A percentile compares a stretch with the other conserved stretches of the same genome.
Evolutionary conservation across 106 monocot species (phyloP).

Genomic region (Platanthera zijinensis): DNA sequence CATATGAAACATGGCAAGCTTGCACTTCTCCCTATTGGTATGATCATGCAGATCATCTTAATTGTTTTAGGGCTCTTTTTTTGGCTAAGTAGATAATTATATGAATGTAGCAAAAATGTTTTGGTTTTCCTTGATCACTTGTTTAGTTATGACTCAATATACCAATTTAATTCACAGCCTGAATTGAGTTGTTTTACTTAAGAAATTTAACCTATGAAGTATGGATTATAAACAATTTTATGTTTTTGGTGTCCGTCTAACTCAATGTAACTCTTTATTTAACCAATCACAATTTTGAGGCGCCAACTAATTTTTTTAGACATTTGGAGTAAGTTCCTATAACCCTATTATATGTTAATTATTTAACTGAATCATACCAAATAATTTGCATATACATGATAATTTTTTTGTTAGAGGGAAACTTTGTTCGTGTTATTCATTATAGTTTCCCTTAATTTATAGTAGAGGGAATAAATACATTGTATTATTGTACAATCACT

Average conservation of each 20-base stretch:
- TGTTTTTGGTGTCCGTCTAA: no score
- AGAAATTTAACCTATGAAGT: no score
- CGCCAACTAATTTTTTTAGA: background rate
- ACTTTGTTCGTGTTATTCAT: no score
- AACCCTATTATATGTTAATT: no score
- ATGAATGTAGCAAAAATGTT: background rate
- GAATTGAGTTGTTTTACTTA: no score
- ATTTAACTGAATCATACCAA: no score
- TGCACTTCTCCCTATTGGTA: constrained; percentile 45
- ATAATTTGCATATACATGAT: background rate
- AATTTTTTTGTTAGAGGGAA: background rate
- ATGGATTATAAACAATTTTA: no score
- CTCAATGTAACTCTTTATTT: background rate
- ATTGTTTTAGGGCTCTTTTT: background rate
- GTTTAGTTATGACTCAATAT: background rate
- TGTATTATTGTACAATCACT: no score
- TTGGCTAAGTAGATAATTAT: background rate
- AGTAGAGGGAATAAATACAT: no score
- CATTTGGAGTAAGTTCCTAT: no score
- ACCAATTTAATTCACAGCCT: background rate
- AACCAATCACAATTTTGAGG: background rate
- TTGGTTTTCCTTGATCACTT: constrained; percentile 1
- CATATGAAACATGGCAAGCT: constrained; percentile 33
- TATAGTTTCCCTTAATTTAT: no score
- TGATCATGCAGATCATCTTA: background rate